Conservation (phyloP, 208 protist genomes). For the Trypanosoma congolense region DNA sequence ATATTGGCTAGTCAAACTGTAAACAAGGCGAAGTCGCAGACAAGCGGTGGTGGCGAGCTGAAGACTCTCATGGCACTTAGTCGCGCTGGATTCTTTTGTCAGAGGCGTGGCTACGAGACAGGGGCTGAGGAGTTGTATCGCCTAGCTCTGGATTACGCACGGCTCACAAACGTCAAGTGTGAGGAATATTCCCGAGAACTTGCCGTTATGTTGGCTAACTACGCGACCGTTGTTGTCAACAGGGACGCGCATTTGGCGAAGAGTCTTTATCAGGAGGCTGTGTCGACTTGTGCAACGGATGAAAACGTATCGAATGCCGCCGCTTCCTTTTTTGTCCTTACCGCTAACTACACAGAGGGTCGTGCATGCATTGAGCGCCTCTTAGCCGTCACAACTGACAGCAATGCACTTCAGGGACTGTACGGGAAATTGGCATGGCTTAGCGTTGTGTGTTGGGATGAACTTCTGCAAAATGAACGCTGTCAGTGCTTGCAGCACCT, state of each 20-base stretch:
- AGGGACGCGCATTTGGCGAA: conserved; percentile 31
- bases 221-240: conserved; percentile 49
- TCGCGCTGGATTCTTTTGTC: conserved; percentile 79
- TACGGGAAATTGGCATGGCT: conserved; percentile 33
- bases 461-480: conserved; percentile 24
- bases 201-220: conserved; percentile 71
- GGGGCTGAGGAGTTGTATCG: conserved; percentile 71
- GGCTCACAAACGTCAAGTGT: conserved; percentile 18
- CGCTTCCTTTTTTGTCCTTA: conserved; percentile 59
- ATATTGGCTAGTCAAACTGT: conserved; percentile 22
- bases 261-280: conserved; percentile 51
- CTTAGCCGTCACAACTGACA: conserved; percentile 12
- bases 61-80: conserved; percentile 70
- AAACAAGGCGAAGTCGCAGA: conserved; percentile 7
- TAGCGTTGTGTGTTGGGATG: conserved; percentile 38
- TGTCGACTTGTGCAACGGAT: conserved; percentile 34
- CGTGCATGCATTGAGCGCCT: conserved; percentile 45
- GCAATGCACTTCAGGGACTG: conserved; percentile 10
- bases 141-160: conserved; percentile 39
- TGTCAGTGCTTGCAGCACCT: conserved; percentile 58
- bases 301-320: conserved; percentile 59
- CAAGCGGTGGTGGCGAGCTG: conserved; percentile 23
- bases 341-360: conserved; percentile 52
- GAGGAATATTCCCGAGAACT: conserved; percentile 50
- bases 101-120: conserved; percentile 50